Conservation (phyloP, 495 filamentous ascomycete genomes). For the Tetracladium marchalianum region DNA sequence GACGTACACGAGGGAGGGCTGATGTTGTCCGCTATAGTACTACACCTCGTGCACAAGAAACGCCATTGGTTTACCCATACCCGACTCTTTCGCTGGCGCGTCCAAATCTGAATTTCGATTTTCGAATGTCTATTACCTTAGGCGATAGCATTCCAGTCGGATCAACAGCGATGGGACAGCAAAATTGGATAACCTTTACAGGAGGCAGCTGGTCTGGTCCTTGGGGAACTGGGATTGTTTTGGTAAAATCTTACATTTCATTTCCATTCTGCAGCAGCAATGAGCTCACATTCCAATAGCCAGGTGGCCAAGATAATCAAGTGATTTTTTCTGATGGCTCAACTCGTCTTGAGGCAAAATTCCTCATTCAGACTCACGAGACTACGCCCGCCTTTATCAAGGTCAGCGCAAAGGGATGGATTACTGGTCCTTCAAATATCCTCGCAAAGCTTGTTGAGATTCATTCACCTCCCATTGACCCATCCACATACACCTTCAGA, state of each 20-base stretch:
- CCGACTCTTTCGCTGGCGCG: slow-evolving; percentile 14
- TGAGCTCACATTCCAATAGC: slow-evolving; percentile 23
- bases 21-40: slow-evolving; percentile 1
- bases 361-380: slow-evolving; percentile 47
- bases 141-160: slow-evolving; percentile 46
- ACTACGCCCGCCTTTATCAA: slow-evolving; percentile 49
- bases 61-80: slow-evolving; percentile 10
- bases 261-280: not conserved
- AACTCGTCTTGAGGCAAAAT: slow-evolving; percentile 42
- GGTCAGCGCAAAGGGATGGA: slow-evolving; percentile 46
- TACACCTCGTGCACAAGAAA: slow-evolving; percentile 5
- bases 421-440: slow-evolving; percentile 40
- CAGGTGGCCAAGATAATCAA: slow-evolving; percentile 51
- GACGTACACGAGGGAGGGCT: too few relatives aligned
- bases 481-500: slow-evolving; percentile 47
- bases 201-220: slow-evolving; percentile 50
- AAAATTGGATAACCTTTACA: slow-evolving; percentile 49
- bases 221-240: slow-evolving; percentile 48
- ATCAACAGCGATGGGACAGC: slow-evolving; percentile 41
- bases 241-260: slow-evolving; percentile 30
- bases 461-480: slow-evolving; percentile 41
- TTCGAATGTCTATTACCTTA: slow-evolving; percentile 50
- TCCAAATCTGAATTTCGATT: slow-evolving; percentile 46
- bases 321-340: slow-evolving; percentile 44
- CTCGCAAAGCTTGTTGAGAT: slow-evolving; percentile 24